Evolutionary conservation across 805 yeast genomes (phyloP), one percentile per base, ranked within the genome.

Genomic region (Candida patagonica): DNA sequence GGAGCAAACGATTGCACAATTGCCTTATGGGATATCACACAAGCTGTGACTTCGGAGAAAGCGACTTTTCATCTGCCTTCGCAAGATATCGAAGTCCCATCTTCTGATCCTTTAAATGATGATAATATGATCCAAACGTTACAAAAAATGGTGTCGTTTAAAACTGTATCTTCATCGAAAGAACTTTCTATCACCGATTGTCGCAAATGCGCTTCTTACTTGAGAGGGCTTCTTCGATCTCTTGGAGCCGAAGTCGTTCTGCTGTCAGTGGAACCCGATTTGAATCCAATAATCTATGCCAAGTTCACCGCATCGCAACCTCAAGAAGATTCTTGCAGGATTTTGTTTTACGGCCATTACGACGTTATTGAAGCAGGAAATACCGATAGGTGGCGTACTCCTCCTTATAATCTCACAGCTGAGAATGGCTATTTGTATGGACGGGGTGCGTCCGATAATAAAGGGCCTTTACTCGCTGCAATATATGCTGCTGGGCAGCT

Each of bases 291-390:
- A 2, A 89, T 89, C 0, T 79, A 74, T 52, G 92, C 92, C 0
- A 63, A 67, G 6, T 89, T 89, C 60, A 42, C 44, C 16, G 61
- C 64, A 15, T 37, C 44, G 8, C 34, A 26, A 5, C 17, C 42
- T 3, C 12, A 17, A 4, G 44, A 27, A 26, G 24, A 16, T 9
- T 21, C 19, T 16, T 16, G 30, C 24, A 44, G 83, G 41, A 68
- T 86, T 4, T 58, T 89, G 35, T 89, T 94, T 81, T 89, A 89
- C 59, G 97, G 95, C 1, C 98, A 89, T 65, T 89, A 92, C 56
- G 98, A 89, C 61, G 96, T 89, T 21, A 86, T 89, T 30, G 83
- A 81, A 43, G 94, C 94, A 0, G 73, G 74, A 25, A 70, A 69
- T 37, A 62, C 66, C 17, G 68, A 66, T 5, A 67, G 67, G 23